Base-by-base conservation (phyloP, 1,139 yeast species). In the Pichia sp. region DNA sequence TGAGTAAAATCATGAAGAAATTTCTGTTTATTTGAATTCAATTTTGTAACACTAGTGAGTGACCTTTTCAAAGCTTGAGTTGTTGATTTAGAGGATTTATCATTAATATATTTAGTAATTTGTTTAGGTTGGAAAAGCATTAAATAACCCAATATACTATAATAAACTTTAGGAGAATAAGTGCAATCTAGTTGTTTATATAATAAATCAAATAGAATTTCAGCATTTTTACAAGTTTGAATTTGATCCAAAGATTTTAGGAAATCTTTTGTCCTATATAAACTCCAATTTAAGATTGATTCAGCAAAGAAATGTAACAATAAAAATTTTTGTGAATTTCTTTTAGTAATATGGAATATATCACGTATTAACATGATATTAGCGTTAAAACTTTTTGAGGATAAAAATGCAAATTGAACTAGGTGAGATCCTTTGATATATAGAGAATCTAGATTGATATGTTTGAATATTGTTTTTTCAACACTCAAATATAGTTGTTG, bases 291-390 rank as follows among this genome's bases (percentile, higher is more conserved):
- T 49, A 69, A 66, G 10, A 79, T 57, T 35, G 75, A 63, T 40
- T 66, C 66, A 21, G 78, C 61, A 44, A 73, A 66, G 50, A 74
- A 79, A 18, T 70, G 66, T 28, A 77, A 62, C 4, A 77, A 57
- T 12, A 75, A 62, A 51, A 72, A 74, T 46, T 69, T 72, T 70
- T 84, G 83, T 5, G 76, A 63, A 17, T 66, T 67, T 42, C 74
- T 71, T 47, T 67, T 70, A 23, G 76, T 64, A 22, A 62, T 54
- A 3, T 68, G 67, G 17, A 73, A 51, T 15, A 70, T 56, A 15
- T 61, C 61, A 50, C 64, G 61, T 33, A 73, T 56, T 40, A 70
- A 67, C 19, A 56, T 60, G 9, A 76, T 61, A 47, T 72, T 67
- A 11, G 54, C 52, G 14, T 59, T 49, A 4, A 73, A 62, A 39